A percentile compares a stretch with the other conserved stretches of the same genome.
These are phyloP conservation scores for Porcisia deanei DNA, from an alignment of 208 protist genomes.

Conservation along the genomic window DNA sequence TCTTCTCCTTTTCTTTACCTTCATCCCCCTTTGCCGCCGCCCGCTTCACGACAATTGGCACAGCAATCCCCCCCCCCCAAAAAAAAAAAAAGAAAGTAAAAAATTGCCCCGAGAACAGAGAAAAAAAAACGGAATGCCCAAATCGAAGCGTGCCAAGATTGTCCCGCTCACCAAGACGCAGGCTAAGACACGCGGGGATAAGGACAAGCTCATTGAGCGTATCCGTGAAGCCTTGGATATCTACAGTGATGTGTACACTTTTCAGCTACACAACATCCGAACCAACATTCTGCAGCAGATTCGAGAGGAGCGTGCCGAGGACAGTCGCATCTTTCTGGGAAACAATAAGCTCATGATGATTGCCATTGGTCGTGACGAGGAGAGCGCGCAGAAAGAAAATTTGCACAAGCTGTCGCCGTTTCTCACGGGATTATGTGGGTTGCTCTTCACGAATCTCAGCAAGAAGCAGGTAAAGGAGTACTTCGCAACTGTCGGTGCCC, in stretches of 20 bases:
- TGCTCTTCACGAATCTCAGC: constrained; percentile 92
- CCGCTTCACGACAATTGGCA: no score
- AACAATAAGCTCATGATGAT: constrained; percentile 96
- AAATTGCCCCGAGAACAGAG: background rate
- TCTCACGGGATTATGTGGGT: constrained; percentile 85
- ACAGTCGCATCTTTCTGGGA: constrained; percentile 92
- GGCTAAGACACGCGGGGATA: constrained; percentile 89
- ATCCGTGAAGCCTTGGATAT: constrained; percentile 87
- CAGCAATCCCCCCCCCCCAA: no score
- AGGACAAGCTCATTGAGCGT: constrained; percentile 90
- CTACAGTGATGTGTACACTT: constrained; percentile 87
- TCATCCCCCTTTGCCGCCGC: no score
- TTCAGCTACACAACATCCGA: constrained; percentile 85
- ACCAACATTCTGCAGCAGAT: constrained; percentile 93
- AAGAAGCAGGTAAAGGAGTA: constrained; percentile 92
- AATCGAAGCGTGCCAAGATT: constrained; percentile 84
- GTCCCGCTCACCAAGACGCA: constrained; percentile 90
- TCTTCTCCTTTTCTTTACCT: no score
- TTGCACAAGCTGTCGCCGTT: constrained; percentile 90
- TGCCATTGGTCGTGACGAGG: constrained; percentile 86
- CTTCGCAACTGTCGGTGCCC: constrained; percentile 74
- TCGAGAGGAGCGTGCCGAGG: constrained; percentile 78
- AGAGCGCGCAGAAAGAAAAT: constrained; percentile 75
- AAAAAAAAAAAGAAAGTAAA: no score
- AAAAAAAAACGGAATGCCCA: constrained; percentile 56